A percentile compares a stretch with the other conserved stretches of the same genome.
phyloP scores from a whole-genome alignment of 495 filamentous ascomycete genomes.

The Penicillium mononematosum region DNA sequence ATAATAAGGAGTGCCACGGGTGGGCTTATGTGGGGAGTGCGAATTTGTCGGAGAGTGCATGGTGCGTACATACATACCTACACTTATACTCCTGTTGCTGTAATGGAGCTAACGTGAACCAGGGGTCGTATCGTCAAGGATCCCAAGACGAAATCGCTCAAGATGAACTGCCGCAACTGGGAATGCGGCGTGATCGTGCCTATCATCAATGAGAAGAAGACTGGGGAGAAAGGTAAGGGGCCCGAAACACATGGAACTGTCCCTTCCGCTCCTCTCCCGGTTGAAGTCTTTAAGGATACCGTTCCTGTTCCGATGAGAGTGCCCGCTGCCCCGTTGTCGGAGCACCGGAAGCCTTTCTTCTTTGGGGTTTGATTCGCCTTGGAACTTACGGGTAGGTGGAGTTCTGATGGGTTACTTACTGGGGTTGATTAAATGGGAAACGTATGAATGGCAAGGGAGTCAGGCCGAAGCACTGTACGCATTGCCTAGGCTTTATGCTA shows the following conservation, averaged over 20 bases:
- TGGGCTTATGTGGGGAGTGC: conserved; percentile 93
- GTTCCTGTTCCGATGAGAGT: conserved; percentile 73
- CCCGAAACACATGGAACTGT: neutral
- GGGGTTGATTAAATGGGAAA: neutral
- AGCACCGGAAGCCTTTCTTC: conserved; percentile 57
- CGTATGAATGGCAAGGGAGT: neutral
- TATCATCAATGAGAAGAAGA: conserved; percentile 19
- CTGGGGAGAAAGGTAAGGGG: neutral
- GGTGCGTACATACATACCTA: conserved; percentile 51
- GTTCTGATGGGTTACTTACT: no score
- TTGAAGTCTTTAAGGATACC: conserved; percentile 49
- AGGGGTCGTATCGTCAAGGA: conserved; percentile 75
- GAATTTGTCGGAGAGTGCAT: conserved; percentile 89
- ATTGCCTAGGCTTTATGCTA: neutral
- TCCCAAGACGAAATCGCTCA: conserved; percentile 57
- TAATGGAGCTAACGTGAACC: neutral
- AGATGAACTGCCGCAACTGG: conserved; percentile 90
- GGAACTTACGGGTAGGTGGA: no score
- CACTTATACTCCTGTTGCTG: neutral
- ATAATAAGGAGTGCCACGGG: conserved; percentile 34
- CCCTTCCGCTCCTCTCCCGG: neutral
- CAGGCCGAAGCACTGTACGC: neutral
- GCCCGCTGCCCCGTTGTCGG: conserved; percentile 52
- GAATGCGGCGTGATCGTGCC: conserved; percentile 87
- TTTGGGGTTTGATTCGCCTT: conserved; percentile 15